phyloP scores from a whole-genome alignment of 1,139 yeast genomes.

The Scheffersomyces titani region DNA sequence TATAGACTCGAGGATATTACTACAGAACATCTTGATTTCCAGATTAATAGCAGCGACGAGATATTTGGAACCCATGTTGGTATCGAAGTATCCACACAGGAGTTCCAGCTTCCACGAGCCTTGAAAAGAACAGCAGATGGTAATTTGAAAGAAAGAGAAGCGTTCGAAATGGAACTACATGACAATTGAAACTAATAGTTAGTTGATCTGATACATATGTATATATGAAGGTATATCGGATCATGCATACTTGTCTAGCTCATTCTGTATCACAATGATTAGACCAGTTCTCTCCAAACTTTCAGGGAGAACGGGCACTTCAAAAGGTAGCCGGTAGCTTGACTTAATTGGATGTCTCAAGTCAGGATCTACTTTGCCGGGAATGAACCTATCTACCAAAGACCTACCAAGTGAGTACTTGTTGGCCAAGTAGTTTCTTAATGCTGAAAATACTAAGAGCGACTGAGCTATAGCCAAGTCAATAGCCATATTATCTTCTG shows the following conservation, averaged over 20 bases:
- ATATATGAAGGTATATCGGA: background rate
- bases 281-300: background rate
- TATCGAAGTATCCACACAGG: background rate
- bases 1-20: background rate
- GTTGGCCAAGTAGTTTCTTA: conserved; percentile 19
- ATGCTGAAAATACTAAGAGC: conserved; percentile 19
- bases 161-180: background rate
- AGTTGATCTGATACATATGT: background rate
- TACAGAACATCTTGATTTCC: background rate
- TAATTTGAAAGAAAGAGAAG: conserved; percentile 3
- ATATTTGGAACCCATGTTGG: background rate
- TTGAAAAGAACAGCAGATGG: conserved; percentile 2
- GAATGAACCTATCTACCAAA: conserved; percentile 23
- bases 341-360: conserved; percentile 23
- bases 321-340: conserved; percentile 7
- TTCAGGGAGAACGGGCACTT: background rate
- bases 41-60: background rate
- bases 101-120: conserved; percentile 3
- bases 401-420: conserved; percentile 24
- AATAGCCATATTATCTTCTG: conserved; percentile 12
- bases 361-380: conserved; percentile 27
- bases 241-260: background rate
- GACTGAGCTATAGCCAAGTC: conserved; percentile 19
- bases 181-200: background rate
- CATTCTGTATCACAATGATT: background rate